Conservation (phyloP, 2,329 filamentous ascomycete species). For the Dothiorella sarmentorum region DNA sequence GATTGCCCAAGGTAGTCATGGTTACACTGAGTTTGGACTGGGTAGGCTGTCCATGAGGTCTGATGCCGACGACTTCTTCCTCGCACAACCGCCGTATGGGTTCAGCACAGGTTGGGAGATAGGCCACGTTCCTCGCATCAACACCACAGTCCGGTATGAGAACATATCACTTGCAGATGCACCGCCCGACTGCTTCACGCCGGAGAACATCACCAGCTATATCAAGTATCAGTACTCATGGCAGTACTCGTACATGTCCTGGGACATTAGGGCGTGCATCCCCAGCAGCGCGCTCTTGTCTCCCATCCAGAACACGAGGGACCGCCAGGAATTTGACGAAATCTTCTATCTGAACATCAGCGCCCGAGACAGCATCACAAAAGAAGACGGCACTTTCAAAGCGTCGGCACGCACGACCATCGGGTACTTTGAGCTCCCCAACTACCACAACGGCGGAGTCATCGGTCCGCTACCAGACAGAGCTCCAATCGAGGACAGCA, state of each 20-base stretch:
- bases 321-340: neutral
- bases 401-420: neutral
- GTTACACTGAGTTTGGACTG: no score
- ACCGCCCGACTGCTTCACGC: neutral
- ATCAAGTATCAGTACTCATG: neutral
- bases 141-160: neutral
- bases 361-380: rapidly evolving
- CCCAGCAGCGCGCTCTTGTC: neutral
- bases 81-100: neutral
- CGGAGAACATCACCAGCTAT: no score
- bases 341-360: neutral
- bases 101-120: neutral
- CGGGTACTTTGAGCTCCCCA: neutral
- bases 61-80: neutral
- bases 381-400: neutral
- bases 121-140: neutral
- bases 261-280: neutral
- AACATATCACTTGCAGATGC: neutral
- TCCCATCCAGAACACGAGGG: neutral
- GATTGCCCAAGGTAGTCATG: neutral
- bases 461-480: neutral
- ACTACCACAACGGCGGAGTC: neutral
- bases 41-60: no score
- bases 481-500: neutral
- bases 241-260: neutral